phyloP scores from a whole-genome alignment of 768 basidiomycete species.

The Calvatia gigantea region DNA sequence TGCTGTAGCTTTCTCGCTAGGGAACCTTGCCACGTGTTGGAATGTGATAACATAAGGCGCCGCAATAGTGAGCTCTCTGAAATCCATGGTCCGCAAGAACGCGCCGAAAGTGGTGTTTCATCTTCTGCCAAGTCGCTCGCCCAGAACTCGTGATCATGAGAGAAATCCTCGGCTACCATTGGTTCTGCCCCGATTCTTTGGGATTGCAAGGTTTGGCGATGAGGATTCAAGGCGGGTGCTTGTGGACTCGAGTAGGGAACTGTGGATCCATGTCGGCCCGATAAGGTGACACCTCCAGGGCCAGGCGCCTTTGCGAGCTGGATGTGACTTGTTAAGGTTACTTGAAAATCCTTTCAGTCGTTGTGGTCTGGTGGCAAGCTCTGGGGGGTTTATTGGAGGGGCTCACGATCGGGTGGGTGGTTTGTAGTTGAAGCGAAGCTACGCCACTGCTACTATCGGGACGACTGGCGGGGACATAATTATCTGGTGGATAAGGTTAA shows the following conservation, averaged over 20 bases:
- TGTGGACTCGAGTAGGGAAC: slow-evolving; percentile 11
- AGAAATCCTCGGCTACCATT: slow-evolving; percentile 4
- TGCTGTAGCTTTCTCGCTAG: background rate
- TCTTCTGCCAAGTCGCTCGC: background rate
- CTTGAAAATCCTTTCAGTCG: too few species aligned
- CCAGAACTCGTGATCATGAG: background rate
- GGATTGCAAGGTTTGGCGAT: background rate
- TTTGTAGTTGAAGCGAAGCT: too few species aligned
- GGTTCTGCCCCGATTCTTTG: background rate
- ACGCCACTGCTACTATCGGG: too few species aligned
- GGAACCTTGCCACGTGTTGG: background rate
- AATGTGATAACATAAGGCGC: background rate
- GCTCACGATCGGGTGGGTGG: too few species aligned
- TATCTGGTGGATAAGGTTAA: too few species aligned
- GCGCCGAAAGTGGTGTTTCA: background rate
- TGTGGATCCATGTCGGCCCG: slow-evolving; percentile 1
- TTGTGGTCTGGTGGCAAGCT: too few species aligned
- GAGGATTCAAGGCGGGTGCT: background rate
- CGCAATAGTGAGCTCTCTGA: background rate
- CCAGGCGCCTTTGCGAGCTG: background rate
- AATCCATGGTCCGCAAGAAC: background rate
- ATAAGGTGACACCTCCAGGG: background rate
- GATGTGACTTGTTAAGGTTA: background rate
- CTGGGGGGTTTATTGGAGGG: too few species aligned
- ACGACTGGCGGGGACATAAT: too few species aligned